Base-by-base conservation (phyloP, 2,329 filamentous ascomycete genomes). In the Aspergillus persii region DNA sequence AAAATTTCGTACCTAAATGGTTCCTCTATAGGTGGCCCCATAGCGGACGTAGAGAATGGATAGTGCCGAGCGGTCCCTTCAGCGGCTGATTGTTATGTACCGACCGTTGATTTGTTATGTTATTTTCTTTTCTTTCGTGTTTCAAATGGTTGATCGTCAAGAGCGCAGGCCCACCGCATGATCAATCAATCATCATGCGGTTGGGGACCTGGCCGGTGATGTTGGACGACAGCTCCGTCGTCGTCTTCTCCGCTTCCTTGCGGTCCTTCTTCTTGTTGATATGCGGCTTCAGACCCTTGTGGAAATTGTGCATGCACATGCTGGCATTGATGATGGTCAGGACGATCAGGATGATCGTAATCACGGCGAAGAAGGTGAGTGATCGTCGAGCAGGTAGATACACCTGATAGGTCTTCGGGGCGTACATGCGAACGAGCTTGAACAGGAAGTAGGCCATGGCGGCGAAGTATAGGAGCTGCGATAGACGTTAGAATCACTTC, bases 371-470 rank as follows among this genome's bases (percentile, higher is more conserved):
- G 60, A 92, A 91, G 4, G 94, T 97, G 71, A 99, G 82, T 15
- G 90, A 94, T 71, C 89, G 90, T 62, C 89, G 86, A 41, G 95
- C 94, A 4, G 94, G 89, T 54, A 82, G 74, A 79, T 98, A 99
- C 64, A 86, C 82, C 1, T 73, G 56, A 54, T 73, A 74, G 66
- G 86, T 84, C 48, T 74, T 74, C 9, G 85, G 80, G 67, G 89
- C 86, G 77, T 96, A 99, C 86, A 99, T 99, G 73, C 95, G 91
- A 60, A 95, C 89, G 56, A 99, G 86, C 83, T 99, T 99, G 86
- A 97, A 99, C 73, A 96, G 85, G 81, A 99, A 99, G 80, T 98
- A 99, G 58, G 88, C 91, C 65, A 98, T 84, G 44, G 88, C 94
- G 63, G 89, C 92, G 65, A 96, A 88, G 78, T 96, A 97, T 58